Percentiles rank a stretch among this genome's conserved stretches.
Conservation (phyloP, 2,329 filamentous ascomycete genomes). For the Xylaria sp. region DNA sequence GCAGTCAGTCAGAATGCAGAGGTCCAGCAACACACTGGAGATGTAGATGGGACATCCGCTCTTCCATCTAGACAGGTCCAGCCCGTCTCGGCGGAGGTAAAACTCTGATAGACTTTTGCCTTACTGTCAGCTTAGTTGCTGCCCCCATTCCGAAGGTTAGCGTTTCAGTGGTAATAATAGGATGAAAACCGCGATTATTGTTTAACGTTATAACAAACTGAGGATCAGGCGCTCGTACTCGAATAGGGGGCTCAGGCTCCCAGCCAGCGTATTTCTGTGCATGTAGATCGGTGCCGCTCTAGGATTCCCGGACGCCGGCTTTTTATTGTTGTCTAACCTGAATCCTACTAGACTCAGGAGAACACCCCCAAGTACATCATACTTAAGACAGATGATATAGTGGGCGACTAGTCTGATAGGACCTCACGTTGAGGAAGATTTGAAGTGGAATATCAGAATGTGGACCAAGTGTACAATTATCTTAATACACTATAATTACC, state of each 20-base stretch:
- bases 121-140: conserved; percentile 4
- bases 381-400: too few relatives aligned
- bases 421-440: not conserved
- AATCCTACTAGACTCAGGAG: not conserved
- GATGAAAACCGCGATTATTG: conserved; percentile 2
- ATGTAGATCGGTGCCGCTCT: not conserved
- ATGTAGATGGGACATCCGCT: conserved; percentile 9
- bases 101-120: conserved; percentile 5
- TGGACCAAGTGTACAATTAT: not conserved
- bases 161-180: conserved; percentile 2
- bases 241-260: conserved; percentile 1
- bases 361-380: not conserved
- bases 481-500: not conserved
- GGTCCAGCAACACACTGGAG: conserved; percentile 4
- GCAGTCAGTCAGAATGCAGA: conserved; percentile 8
- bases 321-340: not conserved
- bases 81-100: conserved; percentile 1
- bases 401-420: not conserved
- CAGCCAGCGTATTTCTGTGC: not conserved
- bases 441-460: not conserved
- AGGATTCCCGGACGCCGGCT: not conserved
- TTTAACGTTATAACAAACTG: conserved; percentile 4
- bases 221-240: conserved; percentile 1
- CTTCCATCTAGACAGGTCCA: conserved; percentile 9
- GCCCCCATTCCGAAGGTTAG: not conserved